These are phyloP conservation scores for Boletellus ananiceps DNA, from an alignment of 768 basidiomycete species.

Conservation along the genomic window DNA sequence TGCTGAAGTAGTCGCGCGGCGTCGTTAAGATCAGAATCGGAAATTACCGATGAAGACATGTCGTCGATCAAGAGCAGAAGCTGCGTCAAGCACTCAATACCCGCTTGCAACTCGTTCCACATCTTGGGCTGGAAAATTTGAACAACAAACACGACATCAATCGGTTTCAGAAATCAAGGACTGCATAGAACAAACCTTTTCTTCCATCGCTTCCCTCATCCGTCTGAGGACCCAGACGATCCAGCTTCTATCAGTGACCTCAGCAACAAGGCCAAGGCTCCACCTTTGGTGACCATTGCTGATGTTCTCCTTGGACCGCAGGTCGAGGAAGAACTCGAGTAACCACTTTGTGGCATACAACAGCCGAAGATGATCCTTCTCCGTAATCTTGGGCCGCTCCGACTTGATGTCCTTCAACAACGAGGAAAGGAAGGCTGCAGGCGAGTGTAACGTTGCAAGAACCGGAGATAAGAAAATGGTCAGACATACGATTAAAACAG, in stretches of 20 bases:
- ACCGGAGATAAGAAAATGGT: slow-evolving; percentile 8
- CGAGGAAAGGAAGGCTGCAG: slow-evolving; percentile 77
- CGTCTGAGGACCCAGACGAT: slow-evolving; percentile 87
- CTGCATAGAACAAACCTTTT: slow-evolving; percentile 57
- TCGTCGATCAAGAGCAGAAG: slow-evolving; percentile 83
- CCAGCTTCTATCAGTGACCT: slow-evolving; percentile 82
- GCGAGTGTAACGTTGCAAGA: slow-evolving; percentile 14
- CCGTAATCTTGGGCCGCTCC: slow-evolving; percentile 88
- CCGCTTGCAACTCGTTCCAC: slow-evolving; percentile 93
- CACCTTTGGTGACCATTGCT: slow-evolving; percentile 37
- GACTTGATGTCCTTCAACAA: slow-evolving; percentile 91
- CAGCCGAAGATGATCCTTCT: slow-evolving; percentile 88
- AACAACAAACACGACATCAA: slow-evolving; percentile 4
- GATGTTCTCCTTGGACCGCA: slow-evolving; percentile 37
- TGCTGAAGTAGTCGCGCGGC: slow-evolving; percentile 80
- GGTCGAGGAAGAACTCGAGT: slow-evolving; percentile 78
- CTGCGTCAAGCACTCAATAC: slow-evolving; percentile 91
- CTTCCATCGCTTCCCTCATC: slow-evolving; percentile 86
- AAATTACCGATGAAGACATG: slow-evolving; percentile 56
- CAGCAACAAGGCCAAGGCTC: slow-evolving; percentile 72
- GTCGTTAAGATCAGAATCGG: slow-evolving; percentile 50
- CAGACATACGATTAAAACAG: slow-evolving; percentile 81
- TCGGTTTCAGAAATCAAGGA: slow-evolving; percentile 5
- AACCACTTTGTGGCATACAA: slow-evolving; percentile 89
- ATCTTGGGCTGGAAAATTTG: slow-evolving; percentile 64